Conservation (phyloP, 495 filamentous ascomycete species). For the Polyplosphaeria fusca region DNA sequence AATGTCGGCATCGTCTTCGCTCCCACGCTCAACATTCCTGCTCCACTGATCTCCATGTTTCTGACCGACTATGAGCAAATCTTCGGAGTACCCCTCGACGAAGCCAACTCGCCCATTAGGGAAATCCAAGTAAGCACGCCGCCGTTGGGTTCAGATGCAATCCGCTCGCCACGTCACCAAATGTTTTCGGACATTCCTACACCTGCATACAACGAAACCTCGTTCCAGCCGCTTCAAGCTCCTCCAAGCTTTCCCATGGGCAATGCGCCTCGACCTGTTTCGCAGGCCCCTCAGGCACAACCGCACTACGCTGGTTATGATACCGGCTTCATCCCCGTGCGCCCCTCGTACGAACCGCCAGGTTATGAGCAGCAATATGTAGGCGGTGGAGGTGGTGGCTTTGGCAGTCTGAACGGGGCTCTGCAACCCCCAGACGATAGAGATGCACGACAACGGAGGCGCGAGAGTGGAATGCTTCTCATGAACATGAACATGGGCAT, state of each 20-base stretch:
- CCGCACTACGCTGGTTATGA: conserved; percentile 43
- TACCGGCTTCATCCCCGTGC: conserved; percentile 61
- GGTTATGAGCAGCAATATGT: conserved; percentile 35
- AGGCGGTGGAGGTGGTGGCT: conserved; percentile 33
- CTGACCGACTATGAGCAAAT: conserved; percentile 85
- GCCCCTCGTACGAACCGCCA: conserved; percentile 55
- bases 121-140: conserved; percentile 48
- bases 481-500: conserved; percentile 32
- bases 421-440: conserved; percentile 21
- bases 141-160: conserved; percentile 55
- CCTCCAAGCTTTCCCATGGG: conserved; percentile 24
- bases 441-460: conserved; percentile 33
- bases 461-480: conserved; percentile 42
- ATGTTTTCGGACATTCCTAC: conserved; percentile 70
- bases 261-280: conserved; percentile 12
- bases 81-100: conserved; percentile 67
- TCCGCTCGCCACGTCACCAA: conserved; percentile 64
- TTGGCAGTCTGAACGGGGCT: conserved; percentile 42
- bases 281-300: conserved; percentile 18
- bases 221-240: conserved; percentile 44
- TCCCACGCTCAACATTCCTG: conserved; percentile 95
- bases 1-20: conserved; percentile 99
- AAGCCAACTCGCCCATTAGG: conserved; percentile 48
- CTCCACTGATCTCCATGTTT: conserved; percentile 89
- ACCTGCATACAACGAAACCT: conserved; percentile 60